A percentile compares a stretch with the other conserved stretches of the same genome.
These are phyloP conservation scores for Cicer chorassanicum DNA, from an alignment of 306 rosid genomes.

Conservation along the genomic window DNA sequence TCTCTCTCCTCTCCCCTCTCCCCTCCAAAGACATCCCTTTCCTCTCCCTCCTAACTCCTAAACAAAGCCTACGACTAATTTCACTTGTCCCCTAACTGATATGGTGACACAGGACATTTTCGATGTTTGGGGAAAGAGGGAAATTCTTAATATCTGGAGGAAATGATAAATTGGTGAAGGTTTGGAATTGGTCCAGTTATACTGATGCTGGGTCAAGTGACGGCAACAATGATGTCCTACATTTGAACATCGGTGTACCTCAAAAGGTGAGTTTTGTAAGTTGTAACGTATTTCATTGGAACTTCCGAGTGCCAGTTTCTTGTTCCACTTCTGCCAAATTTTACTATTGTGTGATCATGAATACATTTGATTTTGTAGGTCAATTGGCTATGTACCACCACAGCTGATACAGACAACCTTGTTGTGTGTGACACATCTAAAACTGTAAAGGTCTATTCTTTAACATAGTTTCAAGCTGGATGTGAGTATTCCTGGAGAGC, in stretches of 20 bases:
- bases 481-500: conserved; percentile 36
- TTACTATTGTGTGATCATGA: conserved; percentile 24
- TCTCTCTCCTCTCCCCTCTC: too few species aligned
- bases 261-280: conserved; percentile 63
- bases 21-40: too few species aligned
- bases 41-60: too few species aligned
- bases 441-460: conserved; percentile 76
- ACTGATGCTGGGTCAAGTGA: conserved; percentile 49
- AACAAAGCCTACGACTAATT: background rate
- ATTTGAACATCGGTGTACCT: conserved; percentile 61
- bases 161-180: conserved; percentile 78
- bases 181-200: conserved; percentile 79
- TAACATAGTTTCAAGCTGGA: conserved; percentile 54
- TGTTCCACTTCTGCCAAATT: conserved; percentile 26
- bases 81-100: conserved; percentile 47
- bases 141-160: conserved; percentile 87
- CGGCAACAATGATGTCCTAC: conserved; percentile 37
- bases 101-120: conserved; percentile 71
- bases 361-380: conserved; percentile 63
- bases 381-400: conserved; percentile 84
- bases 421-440: conserved; percentile 86
- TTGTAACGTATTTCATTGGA: background rate
- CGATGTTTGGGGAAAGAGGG: conserved; percentile 83
- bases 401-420: conserved; percentile 79
- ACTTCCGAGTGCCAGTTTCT: conserved; percentile 30